Conservation (phyloP, 2,329 filamentous ascomycete species). For the Cordyceps javanica region DNA sequence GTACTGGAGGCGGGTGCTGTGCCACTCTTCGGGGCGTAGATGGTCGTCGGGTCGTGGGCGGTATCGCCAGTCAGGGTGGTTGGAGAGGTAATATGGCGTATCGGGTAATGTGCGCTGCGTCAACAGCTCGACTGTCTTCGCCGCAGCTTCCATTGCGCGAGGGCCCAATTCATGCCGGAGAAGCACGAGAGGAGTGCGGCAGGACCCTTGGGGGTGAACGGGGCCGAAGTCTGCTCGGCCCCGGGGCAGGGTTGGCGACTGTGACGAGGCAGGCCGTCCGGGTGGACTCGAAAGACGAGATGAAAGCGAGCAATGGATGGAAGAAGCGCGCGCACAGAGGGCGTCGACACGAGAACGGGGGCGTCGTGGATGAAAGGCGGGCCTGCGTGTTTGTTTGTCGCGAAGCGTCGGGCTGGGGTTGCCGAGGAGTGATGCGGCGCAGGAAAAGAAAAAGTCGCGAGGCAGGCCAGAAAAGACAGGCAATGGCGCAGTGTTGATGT, state of each 20-base stretch:
- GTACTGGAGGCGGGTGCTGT: slow-evolving; percentile 47
- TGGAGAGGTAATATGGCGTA: slow-evolving; percentile 47
- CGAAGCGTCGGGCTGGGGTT: neutral
- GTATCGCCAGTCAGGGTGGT: slow-evolving; percentile 43
- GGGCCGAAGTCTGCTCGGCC: slow-evolving; percentile 6
- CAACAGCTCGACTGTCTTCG: slow-evolving; percentile 49
- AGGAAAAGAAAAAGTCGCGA: neutral
- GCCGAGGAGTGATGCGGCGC: neutral
- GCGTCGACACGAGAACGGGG: neutral
- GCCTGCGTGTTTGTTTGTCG: slow-evolving; percentile 9
- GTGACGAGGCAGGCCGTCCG: neutral
- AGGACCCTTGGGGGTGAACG: slow-evolving; percentile 18
- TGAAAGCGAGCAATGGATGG: neutral
- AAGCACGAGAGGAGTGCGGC: slow-evolving; percentile 15
- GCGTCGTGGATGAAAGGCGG: neutral
- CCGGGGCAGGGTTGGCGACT: slow-evolving; percentile 2
- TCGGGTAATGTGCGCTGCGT: slow-evolving; percentile 46
- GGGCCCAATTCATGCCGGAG: slow-evolving; percentile 28
- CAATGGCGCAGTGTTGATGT: neutral
- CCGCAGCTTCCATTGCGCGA: slow-evolving; percentile 53
- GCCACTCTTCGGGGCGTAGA: slow-evolving; percentile 42
- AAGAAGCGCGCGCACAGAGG: neutral
- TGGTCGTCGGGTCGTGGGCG: slow-evolving; percentile 34
- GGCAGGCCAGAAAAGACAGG: neutral
- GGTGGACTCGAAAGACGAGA: neutral